Percentiles rank a stretch among this genome's conserved stretches.
Evolutionary conservation across 169 alveolate genomes (phyloP).

Genomic region (Babesia caballi): DNA sequence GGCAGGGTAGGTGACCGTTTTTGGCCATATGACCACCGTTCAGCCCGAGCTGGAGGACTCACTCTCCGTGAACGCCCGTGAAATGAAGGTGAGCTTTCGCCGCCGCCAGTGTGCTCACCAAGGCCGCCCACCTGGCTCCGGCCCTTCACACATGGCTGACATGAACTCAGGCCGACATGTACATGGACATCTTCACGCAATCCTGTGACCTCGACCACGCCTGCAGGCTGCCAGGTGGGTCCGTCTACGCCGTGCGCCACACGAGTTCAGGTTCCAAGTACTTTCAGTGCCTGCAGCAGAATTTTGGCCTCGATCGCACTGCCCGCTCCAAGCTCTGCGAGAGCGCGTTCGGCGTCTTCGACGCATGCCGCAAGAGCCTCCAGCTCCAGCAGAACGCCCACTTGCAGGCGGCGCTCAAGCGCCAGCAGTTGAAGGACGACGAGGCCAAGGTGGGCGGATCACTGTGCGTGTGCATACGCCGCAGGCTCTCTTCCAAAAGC

Average conservation of each 20-base stretch:
- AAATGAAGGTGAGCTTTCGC: slow-evolving; percentile 79
- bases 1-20: slow-evolving; percentile 51
- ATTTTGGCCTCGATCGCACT: slow-evolving; percentile 45
- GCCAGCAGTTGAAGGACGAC: slow-evolving; percentile 67
- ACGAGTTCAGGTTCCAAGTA: slow-evolving; percentile 63
- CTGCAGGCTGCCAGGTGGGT: slow-evolving; percentile 75
- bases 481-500: slow-evolving; percentile 9
- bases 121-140: not conserved
- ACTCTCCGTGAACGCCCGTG: slow-evolving; percentile 79
- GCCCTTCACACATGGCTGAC: not conserved
- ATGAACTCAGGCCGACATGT: slow-evolving; percentile 72
- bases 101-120: not conserved
- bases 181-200: slow-evolving; percentile 70
- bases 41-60: slow-evolving; percentile 81
- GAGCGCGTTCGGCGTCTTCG: slow-evolving; percentile 59
- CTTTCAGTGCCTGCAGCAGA: slow-evolving; percentile 72
- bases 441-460: slow-evolving; percentile 56
- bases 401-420: slow-evolving; percentile 62
- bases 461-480: not conserved
- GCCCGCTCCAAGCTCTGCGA: slow-evolving; percentile 62
- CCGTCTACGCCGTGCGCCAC: no score
- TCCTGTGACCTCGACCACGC: slow-evolving; percentile 80
- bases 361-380: slow-evolving; percentile 68
- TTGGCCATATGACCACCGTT: not conserved
- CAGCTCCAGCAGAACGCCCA: slow-evolving; percentile 63